A percentile compares a stretch with the other conserved stretches of the same genome.
Evolutionary conservation across 768 basidiomycete species (phyloP).

Genomic region (Kwoniella bestiolae): DNA sequence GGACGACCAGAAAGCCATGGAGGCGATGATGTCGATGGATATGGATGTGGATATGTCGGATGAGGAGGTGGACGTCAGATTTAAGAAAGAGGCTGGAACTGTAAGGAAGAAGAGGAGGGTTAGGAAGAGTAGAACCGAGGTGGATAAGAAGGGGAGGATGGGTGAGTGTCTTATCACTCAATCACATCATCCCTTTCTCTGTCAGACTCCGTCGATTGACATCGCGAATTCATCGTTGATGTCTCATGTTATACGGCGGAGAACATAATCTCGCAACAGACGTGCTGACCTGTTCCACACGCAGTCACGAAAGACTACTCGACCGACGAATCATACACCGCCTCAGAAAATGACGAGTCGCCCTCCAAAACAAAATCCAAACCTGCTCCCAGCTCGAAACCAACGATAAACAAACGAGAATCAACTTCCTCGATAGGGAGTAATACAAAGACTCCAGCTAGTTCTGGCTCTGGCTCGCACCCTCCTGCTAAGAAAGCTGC

Average conservation of each 20-base stretch:
- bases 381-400: constrained; percentile 13
- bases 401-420: constrained; percentile 7
- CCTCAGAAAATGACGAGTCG: constrained; percentile 22
- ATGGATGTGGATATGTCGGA: constrained; percentile 25
- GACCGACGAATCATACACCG: constrained; percentile 44
- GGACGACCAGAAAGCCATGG: constrained; percentile 48
- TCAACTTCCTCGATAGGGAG: constrained; percentile 22
- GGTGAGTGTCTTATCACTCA: constrained; percentile 32
- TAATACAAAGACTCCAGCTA: constrained; percentile 2
- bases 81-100: constrained; percentile 18
- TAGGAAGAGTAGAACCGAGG: constrained; percentile 40
- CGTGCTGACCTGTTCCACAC: background rate
- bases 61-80: constrained; percentile 13
- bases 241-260: too few relatives aligned
- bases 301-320: constrained; percentile 42
- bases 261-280: background rate
- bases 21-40: constrained; percentile 52
- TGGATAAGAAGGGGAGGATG: constrained; percentile 48
- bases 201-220: too few relatives aligned
- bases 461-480: constrained; percentile 1
- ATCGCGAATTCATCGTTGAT: too few relatives aligned
- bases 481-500: constrained; percentile 11
- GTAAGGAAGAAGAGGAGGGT: constrained; percentile 37
- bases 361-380: constrained; percentile 17
- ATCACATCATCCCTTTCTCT: too few relatives aligned